Evolutionary conservation across 164 flowering plant species (phyloP), one percentile per base, ranked within the genome.

Genomic region (Chimonanthus salicifolius): DNA sequence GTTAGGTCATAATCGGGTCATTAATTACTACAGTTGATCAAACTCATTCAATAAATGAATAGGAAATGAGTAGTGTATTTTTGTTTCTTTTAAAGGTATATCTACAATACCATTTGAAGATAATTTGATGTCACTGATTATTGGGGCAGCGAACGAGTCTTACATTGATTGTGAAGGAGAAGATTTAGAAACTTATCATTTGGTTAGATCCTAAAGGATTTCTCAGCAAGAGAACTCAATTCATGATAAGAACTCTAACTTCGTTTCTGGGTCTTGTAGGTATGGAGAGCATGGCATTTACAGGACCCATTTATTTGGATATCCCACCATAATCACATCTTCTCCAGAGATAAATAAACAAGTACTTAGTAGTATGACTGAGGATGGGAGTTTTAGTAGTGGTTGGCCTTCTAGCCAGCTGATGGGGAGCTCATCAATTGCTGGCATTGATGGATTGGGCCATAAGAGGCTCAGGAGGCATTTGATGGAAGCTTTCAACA

Each of bases 321-420:
- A 54, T 49, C 76, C 76, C 11, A 62, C 76, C 46, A 68, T 74
- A 8, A 9, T 74, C 11, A 74, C 76, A 15, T 74, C 64, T 46
- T 43, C 71, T n/a, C 76, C 76, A n/a, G 11, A 67, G 4, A 3
- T 74, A 10, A 74, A 74, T 71, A 74, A 67, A 54, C 71, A 58
- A 58, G 71, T 74, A 4, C 76, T 74, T 60, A 54, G 76, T 47
- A 67, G 71, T 45, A 9, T 67, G 76, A 74, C 76, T 16, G 76
- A 74, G 45, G 76, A 74, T 54, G 76, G 76, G 65, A 51, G 51
- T 47, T 44, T 74, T n/a, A 60, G 76, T 67, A 45, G 58, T 18
- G 76, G 76, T n/a, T 74, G 76, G 76, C 76, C 76, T 58, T 74
- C 76, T 16, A 67, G 5, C 58, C 76, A 67, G 71, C 71, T 74